Conservation (phyloP, 2,329 filamentous ascomycete genomes). For the Xylaria sp. region DNA sequence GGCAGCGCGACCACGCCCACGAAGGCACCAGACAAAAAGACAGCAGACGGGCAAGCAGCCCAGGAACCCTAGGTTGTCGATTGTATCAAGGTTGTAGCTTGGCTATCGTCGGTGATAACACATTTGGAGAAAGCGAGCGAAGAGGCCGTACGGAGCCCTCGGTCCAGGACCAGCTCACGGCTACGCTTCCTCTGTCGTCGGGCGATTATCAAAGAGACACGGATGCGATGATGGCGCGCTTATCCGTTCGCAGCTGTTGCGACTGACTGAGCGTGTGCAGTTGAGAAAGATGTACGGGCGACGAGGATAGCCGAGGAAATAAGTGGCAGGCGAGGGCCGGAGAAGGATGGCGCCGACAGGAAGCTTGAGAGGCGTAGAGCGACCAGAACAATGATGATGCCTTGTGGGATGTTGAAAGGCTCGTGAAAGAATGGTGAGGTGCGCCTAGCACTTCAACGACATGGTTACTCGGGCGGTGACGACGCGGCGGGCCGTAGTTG, state of each 20-base stretch:
- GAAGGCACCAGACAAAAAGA: neutral
- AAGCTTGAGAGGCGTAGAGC: constrained; percentile 4
- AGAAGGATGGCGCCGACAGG: neutral
- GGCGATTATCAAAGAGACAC: constrained; percentile 11
- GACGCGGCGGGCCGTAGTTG: constrained; percentile 20
- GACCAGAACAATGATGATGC: constrained; percentile 13
- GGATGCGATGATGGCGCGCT: constrained; percentile 13
- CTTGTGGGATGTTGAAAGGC: constrained; percentile 3
- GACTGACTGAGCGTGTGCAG: constrained; percentile 11
- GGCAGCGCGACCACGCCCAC: neutral
- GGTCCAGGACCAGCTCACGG: constrained; percentile 11
- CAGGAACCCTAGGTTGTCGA: neutral
- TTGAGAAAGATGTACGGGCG: constrained; percentile 6
- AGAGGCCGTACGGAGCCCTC: neutral
- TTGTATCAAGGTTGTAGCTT: constrained; percentile 10
- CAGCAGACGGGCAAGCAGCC: neutral
- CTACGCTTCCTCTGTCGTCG: constrained; percentile 3
- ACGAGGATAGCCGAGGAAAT: constrained; percentile 11
- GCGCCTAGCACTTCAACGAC: constrained; percentile 28
- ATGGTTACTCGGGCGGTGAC: constrained; percentile 24
- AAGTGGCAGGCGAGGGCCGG: constrained; percentile 29
- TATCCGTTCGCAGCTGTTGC: constrained; percentile 16
- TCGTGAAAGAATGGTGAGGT: constrained; percentile 19
- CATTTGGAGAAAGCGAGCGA: constrained; percentile 7
- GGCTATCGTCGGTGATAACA: neutral